Percentiles rank a stretch among this genome's conserved stretches.
Evolutionary conservation across 106 monocot species (phyloP).

Genomic region (Dactylorhiza incarnata): DNA sequence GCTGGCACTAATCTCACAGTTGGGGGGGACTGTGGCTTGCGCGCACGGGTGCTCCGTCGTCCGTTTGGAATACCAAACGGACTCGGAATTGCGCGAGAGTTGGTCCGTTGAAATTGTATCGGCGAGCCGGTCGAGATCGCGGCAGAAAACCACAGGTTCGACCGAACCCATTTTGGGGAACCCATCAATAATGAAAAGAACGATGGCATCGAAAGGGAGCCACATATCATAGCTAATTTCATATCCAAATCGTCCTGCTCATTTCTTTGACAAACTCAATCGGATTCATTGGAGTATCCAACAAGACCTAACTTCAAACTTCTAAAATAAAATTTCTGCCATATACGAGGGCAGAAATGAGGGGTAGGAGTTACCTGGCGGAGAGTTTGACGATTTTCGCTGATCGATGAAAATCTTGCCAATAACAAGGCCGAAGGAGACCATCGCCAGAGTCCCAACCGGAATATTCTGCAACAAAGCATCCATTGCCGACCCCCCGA

Average conservation of each 20-base stretch:
- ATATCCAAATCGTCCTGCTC: not conserved
- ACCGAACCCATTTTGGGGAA: too few species aligned
- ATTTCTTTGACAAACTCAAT: not conserved
- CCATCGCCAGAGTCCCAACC: not conserved
- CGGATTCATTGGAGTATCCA: not conserved
- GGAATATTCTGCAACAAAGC: constrained; percentile 1
- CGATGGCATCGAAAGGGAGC: not conserved
- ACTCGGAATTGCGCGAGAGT: too few species aligned
- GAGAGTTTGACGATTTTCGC: not conserved
- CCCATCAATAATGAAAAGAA: too few species aligned
- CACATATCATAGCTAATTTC: not conserved
- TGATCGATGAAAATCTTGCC: not conserved
- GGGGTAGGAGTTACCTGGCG: not conserved
- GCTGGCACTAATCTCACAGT: too few species aligned
- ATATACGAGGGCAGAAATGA: too few species aligned
- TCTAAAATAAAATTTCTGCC: not conserved
- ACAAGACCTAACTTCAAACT: not conserved
- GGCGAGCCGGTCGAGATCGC: too few species aligned
- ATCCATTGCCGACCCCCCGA: not conserved
- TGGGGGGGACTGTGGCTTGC: too few species aligned
- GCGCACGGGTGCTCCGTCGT: too few species aligned
- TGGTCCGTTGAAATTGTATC: too few species aligned
- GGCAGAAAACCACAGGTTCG: too few species aligned
- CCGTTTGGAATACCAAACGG: too few species aligned
- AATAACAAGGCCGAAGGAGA: not conserved